Percentiles rank a stretch among this genome's conserved stretches.
phyloP scores from a whole-genome alignment of 805 yeast genomes.

The Suhomyces pyralidae region DNA sequence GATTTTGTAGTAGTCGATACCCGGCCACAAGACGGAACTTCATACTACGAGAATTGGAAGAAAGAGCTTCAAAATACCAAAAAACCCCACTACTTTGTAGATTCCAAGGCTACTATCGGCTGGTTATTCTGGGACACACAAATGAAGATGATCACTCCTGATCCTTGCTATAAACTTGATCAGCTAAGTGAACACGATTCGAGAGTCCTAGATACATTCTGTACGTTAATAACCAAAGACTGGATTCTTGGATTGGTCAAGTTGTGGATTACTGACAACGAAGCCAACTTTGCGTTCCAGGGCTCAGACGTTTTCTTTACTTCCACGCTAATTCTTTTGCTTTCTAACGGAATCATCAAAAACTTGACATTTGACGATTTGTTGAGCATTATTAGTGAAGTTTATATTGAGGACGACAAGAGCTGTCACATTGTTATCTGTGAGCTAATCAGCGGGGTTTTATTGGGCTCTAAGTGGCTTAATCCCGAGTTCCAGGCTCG shows the following conservation, averaged over 20 bases:
- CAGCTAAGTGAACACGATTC: constrained; percentile 43
- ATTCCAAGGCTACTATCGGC: constrained; percentile 55
- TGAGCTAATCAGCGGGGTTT: constrained; percentile 66
- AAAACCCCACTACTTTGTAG: constrained; percentile 53
- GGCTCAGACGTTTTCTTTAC: constrained; percentile 61
- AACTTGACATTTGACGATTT: constrained; percentile 50
- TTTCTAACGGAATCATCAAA: constrained; percentile 43
- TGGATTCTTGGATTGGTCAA: constrained; percentile 57
- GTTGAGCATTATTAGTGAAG: constrained; percentile 44
- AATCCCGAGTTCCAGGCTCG: constrained; percentile 24
- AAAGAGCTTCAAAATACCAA: constrained; percentile 50
- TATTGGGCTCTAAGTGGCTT: constrained; percentile 49
- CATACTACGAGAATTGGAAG: constrained; percentile 43
- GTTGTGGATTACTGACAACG: constrained; percentile 63
- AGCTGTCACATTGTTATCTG: constrained; percentile 71
- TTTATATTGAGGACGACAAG: constrained; percentile 65
- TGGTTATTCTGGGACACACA: constrained; percentile 74
- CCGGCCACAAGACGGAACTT: constrained; percentile 23
- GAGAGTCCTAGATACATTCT: constrained; percentile 40
- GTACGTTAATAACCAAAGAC: constrained; percentile 45
- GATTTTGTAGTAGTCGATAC: constrained; percentile 46
- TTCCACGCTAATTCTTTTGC: constrained; percentile 47
- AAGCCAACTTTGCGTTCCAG: constrained; percentile 63
- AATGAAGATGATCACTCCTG: constrained; percentile 44
- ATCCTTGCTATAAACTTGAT: constrained; percentile 18